A percentile compares a stretch with the other conserved stretches of the same genome.
Conservation (phyloP, 2,329 filamentous ascomycete species). For the Colletotrichum lupini region DNA sequence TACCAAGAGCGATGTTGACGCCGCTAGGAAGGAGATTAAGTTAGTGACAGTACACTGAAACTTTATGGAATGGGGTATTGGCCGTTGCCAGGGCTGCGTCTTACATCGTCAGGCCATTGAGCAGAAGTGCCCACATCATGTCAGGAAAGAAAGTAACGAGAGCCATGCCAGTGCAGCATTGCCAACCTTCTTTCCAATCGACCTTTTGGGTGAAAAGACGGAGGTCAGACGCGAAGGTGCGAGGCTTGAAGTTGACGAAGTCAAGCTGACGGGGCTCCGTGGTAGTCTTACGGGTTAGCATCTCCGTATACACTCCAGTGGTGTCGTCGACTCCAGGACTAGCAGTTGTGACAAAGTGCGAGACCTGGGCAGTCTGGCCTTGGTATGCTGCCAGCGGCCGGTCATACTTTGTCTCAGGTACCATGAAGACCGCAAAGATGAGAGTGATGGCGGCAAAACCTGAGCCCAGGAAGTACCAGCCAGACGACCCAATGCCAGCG, state of each 20-base stretch:
- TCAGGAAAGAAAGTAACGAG: slow-evolving; percentile 52
- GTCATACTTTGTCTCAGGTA: slow-evolving; percentile 56
- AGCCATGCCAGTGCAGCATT: slow-evolving; percentile 41
- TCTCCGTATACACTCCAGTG: slow-evolving; percentile 32
- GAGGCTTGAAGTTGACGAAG: slow-evolving; percentile 46
- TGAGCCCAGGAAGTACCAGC: slow-evolving; percentile 56
- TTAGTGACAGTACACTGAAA: slow-evolving; percentile 27
- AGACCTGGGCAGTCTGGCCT: slow-evolving; percentile 39
- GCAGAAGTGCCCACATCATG: slow-evolving; percentile 52
- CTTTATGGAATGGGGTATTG: background rate
- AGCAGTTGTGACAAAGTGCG: slow-evolving; percentile 30
- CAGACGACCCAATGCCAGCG: slow-evolving; percentile 49
- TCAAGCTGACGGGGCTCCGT: slow-evolving; percentile 43
- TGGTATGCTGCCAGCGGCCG: slow-evolving; percentile 50
- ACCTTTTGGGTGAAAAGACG: slow-evolving; percentile 50
- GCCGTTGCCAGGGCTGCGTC: background rate
- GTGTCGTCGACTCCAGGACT: slow-evolving; percentile 36
- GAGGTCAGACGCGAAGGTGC: slow-evolving; percentile 49
- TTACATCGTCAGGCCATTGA: slow-evolving; percentile 43
- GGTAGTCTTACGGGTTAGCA: slow-evolving; percentile 20
- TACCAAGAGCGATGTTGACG: slow-evolving; percentile 54
- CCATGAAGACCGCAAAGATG: slow-evolving; percentile 49
- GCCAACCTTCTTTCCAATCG: slow-evolving; percentile 47
- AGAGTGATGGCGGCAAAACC: slow-evolving; percentile 47
- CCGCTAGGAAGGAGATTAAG: slow-evolving; percentile 48